Base-by-base conservation (phyloP, 306 rosid genomes). In the Dicorynia guianensis region DNA sequence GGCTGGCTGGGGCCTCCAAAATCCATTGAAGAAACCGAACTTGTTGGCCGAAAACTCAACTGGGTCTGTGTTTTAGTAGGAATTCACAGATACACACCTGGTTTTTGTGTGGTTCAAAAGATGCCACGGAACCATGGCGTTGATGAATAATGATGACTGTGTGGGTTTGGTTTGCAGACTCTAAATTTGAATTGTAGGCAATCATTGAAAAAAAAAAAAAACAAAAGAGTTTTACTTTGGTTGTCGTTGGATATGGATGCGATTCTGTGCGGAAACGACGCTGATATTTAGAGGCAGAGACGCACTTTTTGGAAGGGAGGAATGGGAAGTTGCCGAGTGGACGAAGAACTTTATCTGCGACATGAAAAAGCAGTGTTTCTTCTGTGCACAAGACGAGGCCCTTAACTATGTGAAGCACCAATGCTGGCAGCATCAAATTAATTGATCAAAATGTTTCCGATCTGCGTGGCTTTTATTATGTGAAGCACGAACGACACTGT, bases 21-120 rank as follows among this genome's bases (percentile, higher is more conserved):
- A 74, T 89, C 97, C 93, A 92, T 25, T 94, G 59, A 34, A 20
- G 54, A 47, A 67, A 40, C 25, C 81, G 58, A 71, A 61, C 77
- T 57, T 19, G 77, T 47, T 40, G 69, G 50, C 72, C 62, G 6
- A 39, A 59, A 35, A 34, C 40, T 9, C 66, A 60, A 72, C 61
- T 67, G 75, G 82, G 78, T 78, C 72, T 54, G 12, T 3, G 19
- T 39, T 3, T 57, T 58, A 4, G 53, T 38, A 12, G 43, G 35
- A 13, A 4, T 46, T 57, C 74, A 7, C 46, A 57, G 66, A 34
- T n/a, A 44, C 46, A 17, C 19, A 33, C 34, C 60, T 20, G 43
- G 58, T 25, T n/a, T 4, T 25, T 47, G 5, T 40, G 5, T 14
- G 47, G 5, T 13, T 15, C 17, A 10, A 54, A 15, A 13, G 0